Base-by-base conservation (phyloP, 345 rosid genomes). In the Syzygium grande region DNA sequence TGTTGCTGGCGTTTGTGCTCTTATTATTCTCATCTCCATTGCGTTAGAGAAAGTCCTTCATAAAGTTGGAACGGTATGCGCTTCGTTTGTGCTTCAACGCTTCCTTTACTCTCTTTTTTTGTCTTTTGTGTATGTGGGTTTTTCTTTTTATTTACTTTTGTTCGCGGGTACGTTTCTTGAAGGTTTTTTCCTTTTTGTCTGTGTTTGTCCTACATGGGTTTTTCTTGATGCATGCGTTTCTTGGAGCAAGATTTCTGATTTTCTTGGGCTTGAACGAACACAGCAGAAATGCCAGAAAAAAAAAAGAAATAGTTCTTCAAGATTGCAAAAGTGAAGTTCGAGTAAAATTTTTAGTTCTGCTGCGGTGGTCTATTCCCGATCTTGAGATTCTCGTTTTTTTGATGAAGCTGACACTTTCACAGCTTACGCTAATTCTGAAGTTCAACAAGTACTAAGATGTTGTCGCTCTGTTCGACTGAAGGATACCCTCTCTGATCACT, bases 1-100 rank as follows among this genome's bases (percentile, higher is more conserved):
- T 12, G 99, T 97, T 77, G 95, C 99, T 53, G 88, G 90, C 53
- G 95, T 97, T 46, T 96, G 96, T 85, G 90, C 98, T 85, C 93
- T 97, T 89, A 93, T 97, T 90, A 94, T 97, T 59, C 78, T 95
- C 89, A 90, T 97, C 52, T 97, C 99, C 86, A 91, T 96, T 87
- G 55, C 88, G 89, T 89, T 97, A 85, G 98, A 96, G 85, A 95
- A 92, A 87, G 3, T 91, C 79, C 93, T 97, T 90, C 97, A 96
- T 91, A 97, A 92, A 92, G 92, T 93, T 52, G 98, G 99, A 91
- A 90, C 90, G 90, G 95, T 94, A 52, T n/a, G 25, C 1, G 22
- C 41, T 46, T 38, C 56, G 15, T 61, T 15, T 9, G 51, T 0
- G 68, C 7, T 85, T 85, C 61, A 14, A 16, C 25, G 53, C 55